Evolutionary conservation across 129 eudicot genomes (phyloP), one percentile per base, ranked within the genome.

Genomic region (Ambrosia artemisiifolia): DNA sequence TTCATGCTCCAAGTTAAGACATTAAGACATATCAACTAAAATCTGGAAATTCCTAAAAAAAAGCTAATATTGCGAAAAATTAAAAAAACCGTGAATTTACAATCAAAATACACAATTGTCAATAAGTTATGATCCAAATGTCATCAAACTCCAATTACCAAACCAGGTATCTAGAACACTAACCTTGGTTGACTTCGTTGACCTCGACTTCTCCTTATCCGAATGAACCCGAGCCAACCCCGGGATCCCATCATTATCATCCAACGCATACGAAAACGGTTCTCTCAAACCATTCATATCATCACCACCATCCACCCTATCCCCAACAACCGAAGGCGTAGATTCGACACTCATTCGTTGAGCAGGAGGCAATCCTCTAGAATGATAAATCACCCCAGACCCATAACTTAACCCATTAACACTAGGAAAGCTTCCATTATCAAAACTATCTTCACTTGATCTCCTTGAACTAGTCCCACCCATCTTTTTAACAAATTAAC

Each of bases 391-490:
- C 65, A 81, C 17, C 24, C 86, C 88, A 70, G 84, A 73, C 65
- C 87, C 88, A 72, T 76, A 76, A 70, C 35, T 74, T 14, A 70
- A 32, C 44, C 88, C 96, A 63, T 87, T 85, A 13, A 76, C 85
- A 63, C 82, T 82, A 8, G 91, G 83, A 77, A 80, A 66, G 60
- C 71, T 73, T 66, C 86, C 79, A 49, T 71, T 66, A 12, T 85
- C 75, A 38, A 80, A 66, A 77, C 69, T 42, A 55, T 91, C 96
- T 33, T 80, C 82, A 0, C 90, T 88, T 68, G 98, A 78, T 79
- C 90, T 89, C 81, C 84, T 85, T 19, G 98, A 92, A 83, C 96
- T 89, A 59, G 89, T 35, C 72, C 98, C 98, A 72, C 98, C 98
- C 98, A 93, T 92, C 70, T 38, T 62, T 60, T 50, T 14, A 2